phyloP scores from a whole-genome alignment of 306 rosid genomes.

The Vigna reflexopilosa region DNA sequence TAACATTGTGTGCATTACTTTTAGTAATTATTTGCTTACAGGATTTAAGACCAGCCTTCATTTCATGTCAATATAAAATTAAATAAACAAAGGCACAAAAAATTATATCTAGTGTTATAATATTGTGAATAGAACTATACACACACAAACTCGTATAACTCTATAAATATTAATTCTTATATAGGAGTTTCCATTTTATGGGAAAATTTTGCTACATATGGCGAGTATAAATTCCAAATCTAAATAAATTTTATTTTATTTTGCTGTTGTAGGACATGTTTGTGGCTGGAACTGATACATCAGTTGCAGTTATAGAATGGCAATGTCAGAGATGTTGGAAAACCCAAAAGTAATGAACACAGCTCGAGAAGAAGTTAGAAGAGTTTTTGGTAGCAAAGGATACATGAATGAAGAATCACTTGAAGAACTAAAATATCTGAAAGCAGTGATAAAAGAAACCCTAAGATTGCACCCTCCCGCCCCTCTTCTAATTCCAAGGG shows the following conservation, averaged over 20 bases:
- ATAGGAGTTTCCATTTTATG: no score
- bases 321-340: conserved; percentile 4
- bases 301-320: background rate
- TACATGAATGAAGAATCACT: background rate
- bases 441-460: conserved; percentile 6
- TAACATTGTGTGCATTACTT: background rate
- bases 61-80: background rate
- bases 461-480: conserved; percentile 1
- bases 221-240: no score
- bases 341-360: background rate
- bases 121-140: no score
- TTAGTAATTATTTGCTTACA: background rate
- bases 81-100: background rate
- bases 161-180: no score
- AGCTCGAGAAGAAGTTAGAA: conserved; percentile 17
- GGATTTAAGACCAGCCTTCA: background rate
- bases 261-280: background rate
- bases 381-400: conserved; percentile 16
- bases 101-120: no score
- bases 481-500: conserved; percentile 5
- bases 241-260: background rate
- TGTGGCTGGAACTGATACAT: background rate
- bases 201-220: no score
- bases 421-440: background rate
- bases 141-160: no score